Evolutionary conservation across 257 asterid species (phyloP).

Genomic region (Ilex aquifolium): DNA sequence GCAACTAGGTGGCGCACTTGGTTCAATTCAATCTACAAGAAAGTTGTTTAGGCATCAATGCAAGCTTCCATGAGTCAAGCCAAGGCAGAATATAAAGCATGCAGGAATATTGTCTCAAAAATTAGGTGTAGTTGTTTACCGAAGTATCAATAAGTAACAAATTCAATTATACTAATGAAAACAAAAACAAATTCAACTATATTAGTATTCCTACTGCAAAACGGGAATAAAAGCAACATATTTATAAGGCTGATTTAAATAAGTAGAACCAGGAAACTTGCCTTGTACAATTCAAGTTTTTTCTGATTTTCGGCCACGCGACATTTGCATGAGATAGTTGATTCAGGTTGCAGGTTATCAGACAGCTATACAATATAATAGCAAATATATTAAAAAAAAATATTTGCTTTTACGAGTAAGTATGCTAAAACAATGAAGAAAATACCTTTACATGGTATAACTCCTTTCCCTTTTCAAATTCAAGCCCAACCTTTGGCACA

Average conservation of each 20-base stretch:
- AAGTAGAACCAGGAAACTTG: conserved; percentile 9
- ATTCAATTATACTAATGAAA: no score
- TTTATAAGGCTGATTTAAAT: no score
- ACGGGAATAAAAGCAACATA: not conserved
- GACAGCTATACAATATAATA: conserved; percentile 23
- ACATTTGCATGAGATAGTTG: conserved; percentile 46
- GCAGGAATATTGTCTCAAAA: not conserved
- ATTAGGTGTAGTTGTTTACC: no score
- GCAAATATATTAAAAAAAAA: conserved; percentile 3
- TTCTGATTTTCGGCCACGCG: conserved; percentile 16
- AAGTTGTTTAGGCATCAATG: not conserved
- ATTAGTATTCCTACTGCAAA: not conserved
- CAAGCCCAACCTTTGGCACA: conserved; percentile 20
- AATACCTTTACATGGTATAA: conserved; percentile 33
- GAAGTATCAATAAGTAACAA: no score
- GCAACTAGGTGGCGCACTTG: conserved; percentile 40
- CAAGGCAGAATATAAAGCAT: conserved; percentile 1
- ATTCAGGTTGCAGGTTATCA: conserved; percentile 31
- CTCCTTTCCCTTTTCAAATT: conserved; percentile 30
- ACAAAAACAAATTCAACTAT: no score
- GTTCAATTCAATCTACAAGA: conserved; percentile 32
- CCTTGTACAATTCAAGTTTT: conserved; percentile 40
- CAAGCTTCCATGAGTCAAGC: not conserved
- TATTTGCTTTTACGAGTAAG: not conserved
- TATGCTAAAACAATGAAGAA: conserved; percentile 1